Evolutionary conservation across 1,284 basidiomycete genomes (phyloP).

Genomic region (Sutorius eximius): DNA sequence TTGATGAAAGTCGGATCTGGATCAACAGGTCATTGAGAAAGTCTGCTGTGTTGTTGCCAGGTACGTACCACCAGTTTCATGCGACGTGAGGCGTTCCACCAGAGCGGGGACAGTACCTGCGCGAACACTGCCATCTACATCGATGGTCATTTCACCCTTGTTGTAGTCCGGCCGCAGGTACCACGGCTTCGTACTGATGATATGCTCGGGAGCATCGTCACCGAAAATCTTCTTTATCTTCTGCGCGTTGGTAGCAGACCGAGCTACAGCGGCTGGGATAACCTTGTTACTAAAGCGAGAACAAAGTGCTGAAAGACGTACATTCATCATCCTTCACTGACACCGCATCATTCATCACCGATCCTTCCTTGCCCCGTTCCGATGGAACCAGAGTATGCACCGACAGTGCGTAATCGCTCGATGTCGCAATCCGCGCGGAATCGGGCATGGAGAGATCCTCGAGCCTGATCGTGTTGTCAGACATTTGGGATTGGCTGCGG

Average conservation of each 20-base stretch:
- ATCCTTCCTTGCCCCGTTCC: constrained; percentile 20
- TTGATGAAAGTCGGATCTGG: constrained; percentile 83
- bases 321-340: constrained; percentile 38
- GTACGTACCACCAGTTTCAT: constrained; percentile 76
- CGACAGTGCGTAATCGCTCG: constrained; percentile 30
- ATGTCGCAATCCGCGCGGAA: constrained; percentile 19
- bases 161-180: constrained; percentile 82
- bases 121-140: constrained; percentile 79
- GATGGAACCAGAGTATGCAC: constrained; percentile 26
- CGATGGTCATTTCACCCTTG: constrained; percentile 80
- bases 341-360: constrained; percentile 25
- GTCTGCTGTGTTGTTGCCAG: neutral
- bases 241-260: constrained; percentile 42
- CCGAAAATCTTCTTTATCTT: constrained; percentile 81
- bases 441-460: constrained; percentile 27
- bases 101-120: constrained; percentile 87
- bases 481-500: constrained; percentile 37
- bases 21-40: constrained; percentile 3
- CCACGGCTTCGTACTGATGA: constrained; percentile 72
- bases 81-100: constrained; percentile 88
- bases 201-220: constrained; percentile 57
- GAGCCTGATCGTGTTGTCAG: constrained; percentile 36
- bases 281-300: constrained; percentile 8
- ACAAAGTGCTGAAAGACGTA: constrained; percentile 26
- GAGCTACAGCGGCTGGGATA: constrained; percentile 24